phyloP scores from a whole-genome alignment of 345 rosid genomes.

The Populus nigra region DNA sequence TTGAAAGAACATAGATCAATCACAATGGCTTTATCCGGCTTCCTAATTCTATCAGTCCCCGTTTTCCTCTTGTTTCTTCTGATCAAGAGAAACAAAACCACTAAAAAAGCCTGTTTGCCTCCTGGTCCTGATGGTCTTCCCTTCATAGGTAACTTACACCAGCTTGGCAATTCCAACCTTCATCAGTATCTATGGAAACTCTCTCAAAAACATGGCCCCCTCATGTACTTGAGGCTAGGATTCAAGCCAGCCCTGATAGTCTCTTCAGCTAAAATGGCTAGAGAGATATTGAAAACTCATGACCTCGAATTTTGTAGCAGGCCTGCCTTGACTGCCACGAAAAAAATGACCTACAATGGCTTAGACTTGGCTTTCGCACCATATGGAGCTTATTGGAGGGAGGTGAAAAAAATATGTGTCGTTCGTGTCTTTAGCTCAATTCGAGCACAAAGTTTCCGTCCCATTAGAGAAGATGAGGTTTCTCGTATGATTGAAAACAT shows the following conservation, averaged over 20 bases:
- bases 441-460: constrained; percentile 29
- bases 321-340: constrained; percentile 29
- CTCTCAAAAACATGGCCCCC: constrained; percentile 50
- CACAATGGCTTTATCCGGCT: too few species aligned
- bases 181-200: constrained; percentile 40
- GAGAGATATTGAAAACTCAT: constrained; percentile 36
- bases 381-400: constrained; percentile 42
- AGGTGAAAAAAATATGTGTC: not conserved
- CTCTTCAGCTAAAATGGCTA: constrained; percentile 45
- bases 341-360: constrained; percentile 43
- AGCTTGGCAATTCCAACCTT: constrained; percentile 27
- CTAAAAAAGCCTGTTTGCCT: constrained; percentile 24
- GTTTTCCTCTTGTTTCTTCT: constrained; percentile 18
- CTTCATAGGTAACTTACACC: constrained; percentile 51
- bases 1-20: too few species aligned
- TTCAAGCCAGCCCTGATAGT: constrained; percentile 29
- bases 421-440: constrained; percentile 38
- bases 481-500: constrained; percentile 29
- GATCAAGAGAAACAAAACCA: constrained; percentile 8
- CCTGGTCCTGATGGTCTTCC: constrained; percentile 51
- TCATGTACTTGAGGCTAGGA: constrained; percentile 46
- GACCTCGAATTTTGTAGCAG: constrained; percentile 49
- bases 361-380: constrained; percentile 49
- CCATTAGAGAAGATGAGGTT: constrained; percentile 45
- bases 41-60: constrained; percentile 3